phyloP scores from a whole-genome alignment of 257 asterid genomes.

The Verbena officinalis region DNA sequence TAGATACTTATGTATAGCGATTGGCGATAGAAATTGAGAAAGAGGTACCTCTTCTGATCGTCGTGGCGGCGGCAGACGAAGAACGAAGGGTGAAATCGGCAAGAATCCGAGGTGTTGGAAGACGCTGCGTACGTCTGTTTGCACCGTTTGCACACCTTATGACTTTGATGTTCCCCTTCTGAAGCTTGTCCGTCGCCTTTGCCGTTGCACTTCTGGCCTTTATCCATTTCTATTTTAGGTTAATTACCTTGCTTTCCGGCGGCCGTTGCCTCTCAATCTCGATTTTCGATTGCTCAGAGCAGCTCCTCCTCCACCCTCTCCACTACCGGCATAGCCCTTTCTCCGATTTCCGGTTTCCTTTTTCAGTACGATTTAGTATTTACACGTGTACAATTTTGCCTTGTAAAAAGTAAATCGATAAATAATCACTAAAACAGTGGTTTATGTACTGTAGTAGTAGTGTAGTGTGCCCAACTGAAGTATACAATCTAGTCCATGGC shows the following conservation, averaged over 20 bases:
- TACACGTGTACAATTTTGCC: background rate
- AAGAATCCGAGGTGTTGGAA: constrained; percentile 56
- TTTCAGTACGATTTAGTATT: background rate
- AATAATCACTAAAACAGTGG: no score
- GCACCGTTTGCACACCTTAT: constrained; percentile 74
- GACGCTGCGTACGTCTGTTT: constrained; percentile 48
- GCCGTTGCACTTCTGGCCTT: constrained; percentile 17
- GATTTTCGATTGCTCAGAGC: background rate
- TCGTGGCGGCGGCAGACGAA: constrained; percentile 98
- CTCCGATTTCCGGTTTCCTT: background rate
- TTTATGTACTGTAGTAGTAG: no score
- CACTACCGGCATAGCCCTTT: background rate
- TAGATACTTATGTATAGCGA: background rate
- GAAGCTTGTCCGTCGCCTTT: constrained; percentile 12
- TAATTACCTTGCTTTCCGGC: background rate
- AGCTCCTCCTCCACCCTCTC: background rate
- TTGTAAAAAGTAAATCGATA: no score
- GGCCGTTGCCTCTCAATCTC: background rate
- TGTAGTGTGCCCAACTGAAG: no score
- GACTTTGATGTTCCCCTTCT: constrained; percentile 23
- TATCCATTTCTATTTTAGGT: constrained; percentile 4
- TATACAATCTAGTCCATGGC: no score
- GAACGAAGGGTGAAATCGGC: constrained; percentile 88
- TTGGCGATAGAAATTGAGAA: background rate
- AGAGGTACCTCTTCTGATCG: constrained; percentile 77